Evolutionary conservation across 1,284 basidiomycete genomes (phyloP), one percentile per base, ranked within the genome.

Genomic region (Marasmius sp.): DNA sequence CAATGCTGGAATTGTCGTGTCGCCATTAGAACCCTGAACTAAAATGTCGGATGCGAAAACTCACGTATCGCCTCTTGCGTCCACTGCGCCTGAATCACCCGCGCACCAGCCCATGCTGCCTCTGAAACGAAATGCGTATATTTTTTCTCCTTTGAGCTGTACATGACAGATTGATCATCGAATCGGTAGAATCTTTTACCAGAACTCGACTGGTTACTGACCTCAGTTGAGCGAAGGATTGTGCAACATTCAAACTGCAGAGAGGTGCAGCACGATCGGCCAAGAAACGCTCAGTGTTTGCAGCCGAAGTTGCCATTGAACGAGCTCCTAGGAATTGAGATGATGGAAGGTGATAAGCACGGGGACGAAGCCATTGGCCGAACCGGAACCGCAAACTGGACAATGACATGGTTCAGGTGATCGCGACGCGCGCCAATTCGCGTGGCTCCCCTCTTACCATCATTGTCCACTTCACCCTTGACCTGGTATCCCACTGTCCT

Each of bases 71-170:
- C 85, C 62, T 88, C 80, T 0, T 85, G 79, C 0, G 91, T 90
- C 86, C 88, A 92, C 76, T 93, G 92, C 69, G 82, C 88, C 77
- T 93, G 89, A 63, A 93, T 90, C 73, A 94, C 88, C 51, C 89
- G 82, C 53, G 85, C 90, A 39, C 93, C 92, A 0, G 89, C 89
- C 92, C 93, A 94, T 0, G 86, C 85, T 8, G 91, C 91, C 66
- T 85, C 67, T 10, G 81, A 82, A 16, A 92, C 55, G 68, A 83
- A 86, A 72, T 93, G 90, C 1, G 88, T 84, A 68, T 94, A 94
- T 64, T 87, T 82, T 75, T 90, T 91, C 71, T 94, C 92, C 67
- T 82, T 84, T 6, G 84, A 76, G 61, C 89, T 92, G 58, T 54
- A 2, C 14, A 47, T 47, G 7, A 56, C 49, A 20, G 33, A 57